Base-by-base conservation (phyloP, 2,329 filamentous ascomycete species). In the Trichophyton mentagrophytes region DNA sequence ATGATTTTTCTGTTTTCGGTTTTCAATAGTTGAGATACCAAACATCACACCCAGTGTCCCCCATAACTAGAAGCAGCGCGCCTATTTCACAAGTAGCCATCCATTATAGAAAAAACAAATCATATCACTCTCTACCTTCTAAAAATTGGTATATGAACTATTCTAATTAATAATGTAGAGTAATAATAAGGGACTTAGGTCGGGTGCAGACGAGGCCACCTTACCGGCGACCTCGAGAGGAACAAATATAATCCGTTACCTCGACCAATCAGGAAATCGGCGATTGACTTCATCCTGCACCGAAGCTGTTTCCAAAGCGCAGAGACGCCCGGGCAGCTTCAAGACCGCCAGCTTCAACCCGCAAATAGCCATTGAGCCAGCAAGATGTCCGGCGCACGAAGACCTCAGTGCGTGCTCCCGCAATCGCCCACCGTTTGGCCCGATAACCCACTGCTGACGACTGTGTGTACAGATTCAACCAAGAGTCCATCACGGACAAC, bases 401-500 rank as follows among this genome's bases (percentile, higher is more conserved):
- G 61, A 47, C 47, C 64, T 47, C 59, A 63, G 64, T 65, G 62
- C 15, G 49, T 55, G 15, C 61, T 60, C 22, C 42, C 6, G 30
- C 59, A n/a, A 42, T 55, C 27, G n/a, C 53, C 3, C 25, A 15
- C 25, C 11, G n/a, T 5, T 33, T 49, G 9, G 15, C 30, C 47
- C 13, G 36, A 38, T 58, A 30, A 15, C 13, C 47, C 49, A 44
- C 44, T 42, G 51, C 58, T 60, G 46, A 62, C 51, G 27, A 30
- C 20, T 22, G 40, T 49, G 27, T 49, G 22, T n/a, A 11, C 76
- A 97, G 93, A 76, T 97, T 97, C 86, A 90, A 90, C 79, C 89
- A 96, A 80, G 81, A 90, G 74, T 82, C 88, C 79, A 88, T 97
- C 78, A 84, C 93, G 80, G 93, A 99, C 82, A 93, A 89, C 72